Base-by-base conservation (phyloP, 1,139 yeast genomes). In the Saccharomyces hybrid region DNA sequence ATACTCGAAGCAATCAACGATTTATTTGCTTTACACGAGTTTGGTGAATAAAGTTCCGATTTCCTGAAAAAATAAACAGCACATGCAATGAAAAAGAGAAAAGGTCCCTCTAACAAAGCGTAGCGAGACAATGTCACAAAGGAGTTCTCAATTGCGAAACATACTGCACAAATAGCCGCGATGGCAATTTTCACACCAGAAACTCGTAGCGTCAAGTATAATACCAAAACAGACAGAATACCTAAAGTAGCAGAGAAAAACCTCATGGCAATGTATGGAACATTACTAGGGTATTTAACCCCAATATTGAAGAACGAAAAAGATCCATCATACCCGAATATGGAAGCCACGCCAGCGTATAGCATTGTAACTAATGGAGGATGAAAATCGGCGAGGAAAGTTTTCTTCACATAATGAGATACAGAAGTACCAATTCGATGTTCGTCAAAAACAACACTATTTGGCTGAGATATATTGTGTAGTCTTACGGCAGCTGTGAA, bases 341-440 rank as follows among this genome's bases (percentile, higher is more conserved):
- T 60, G 50, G 78, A 73, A 1, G 82, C 90, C 50, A 87, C 81
- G 32, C 85, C 86, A 2, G 93, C 95, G 71, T 81, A 87, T 55
- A 90, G 72, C 86, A 90, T 81, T 72, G 88, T 88, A 51, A 95
- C 93, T 65, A 89, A 78, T 6, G 97, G 97, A 32, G 97, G 97
- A 68, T 89, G 96, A 55, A 88, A 96, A 71, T 89, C 96, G 84
- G 90, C 83, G 73, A 90, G 89, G 71, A 79, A 88, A 28, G 73
- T 73, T 48, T 89, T 88, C 58, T 77, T 74, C 58, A 87, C 81
- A 71, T 88, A 88, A 67, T 86, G 84, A 59, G 80, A 75, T 46
- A 93, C 86, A 71, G 84, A 84, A 14, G 86, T 86, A 54, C 93
- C 93, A 58, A 84, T 84, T 66, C 83, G 88, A 50, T 82, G 88